A percentile compares a stretch with the other conserved stretches of the same genome.
These are phyloP conservation scores for Yamadazyma siamensis DNA, from an alignment of 1,139 yeast species.

Conservation along the genomic window DNA sequence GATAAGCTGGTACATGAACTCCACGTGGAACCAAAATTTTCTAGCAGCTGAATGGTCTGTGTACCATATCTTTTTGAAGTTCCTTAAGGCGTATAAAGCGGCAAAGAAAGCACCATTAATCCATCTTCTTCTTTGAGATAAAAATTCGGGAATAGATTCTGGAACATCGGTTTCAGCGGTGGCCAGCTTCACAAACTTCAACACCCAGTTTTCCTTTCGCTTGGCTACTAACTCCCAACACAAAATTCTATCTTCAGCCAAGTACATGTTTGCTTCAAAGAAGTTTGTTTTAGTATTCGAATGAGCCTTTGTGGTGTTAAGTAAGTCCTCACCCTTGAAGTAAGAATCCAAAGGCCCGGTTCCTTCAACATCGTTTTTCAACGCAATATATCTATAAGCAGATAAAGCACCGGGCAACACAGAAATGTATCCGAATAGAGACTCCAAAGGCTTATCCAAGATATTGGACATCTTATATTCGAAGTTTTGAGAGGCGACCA, in stretches of 20 bases:
- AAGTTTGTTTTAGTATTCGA: conserved; percentile 57
- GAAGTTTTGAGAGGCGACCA: conserved; percentile 94
- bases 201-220: conserved; percentile 81
- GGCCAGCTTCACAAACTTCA: conserved; percentile 89
- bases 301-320: conserved; percentile 27
- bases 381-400: conserved; percentile 88
- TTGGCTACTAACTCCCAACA: conserved; percentile 98
- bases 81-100: conserved; percentile 81
- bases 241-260: conserved; percentile 94
- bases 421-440: conserved; percentile 87
- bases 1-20: conserved; percentile 77
- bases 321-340: conserved; percentile 80
- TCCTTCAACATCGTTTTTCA: conserved; percentile 81
- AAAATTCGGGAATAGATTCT: conserved; percentile 82
- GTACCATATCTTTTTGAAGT: conserved; percentile 75
- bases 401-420: conserved; percentile 96
- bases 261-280: conserved; percentile 93
- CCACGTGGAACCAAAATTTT: conserved; percentile 76
- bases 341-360: conserved; percentile 88
- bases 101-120: conserved; percentile 97
- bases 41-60: conserved; percentile 80
- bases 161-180: conserved; percentile 98
- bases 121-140: conserved; percentile 97
- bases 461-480: conserved; percentile 96
- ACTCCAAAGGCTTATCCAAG: conserved; percentile 90